Evolutionary conservation across 257 asterid species (phyloP), one percentile per base, ranked within the genome.

Genomic region (Cordia subcordata): DNA sequence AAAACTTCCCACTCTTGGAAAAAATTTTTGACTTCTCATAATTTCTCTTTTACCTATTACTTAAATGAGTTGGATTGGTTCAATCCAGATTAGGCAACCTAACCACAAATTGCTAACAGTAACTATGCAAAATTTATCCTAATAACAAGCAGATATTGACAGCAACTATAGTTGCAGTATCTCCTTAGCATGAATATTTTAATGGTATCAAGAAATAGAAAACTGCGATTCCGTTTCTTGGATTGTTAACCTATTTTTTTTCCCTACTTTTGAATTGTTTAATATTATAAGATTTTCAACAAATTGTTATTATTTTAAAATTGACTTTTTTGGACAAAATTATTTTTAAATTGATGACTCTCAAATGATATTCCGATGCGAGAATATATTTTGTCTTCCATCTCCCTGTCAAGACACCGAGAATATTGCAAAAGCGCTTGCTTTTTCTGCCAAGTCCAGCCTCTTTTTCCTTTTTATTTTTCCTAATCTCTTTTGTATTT

Each of bases 321-420:
- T n/a, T n/a, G n/a, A n/a, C n/a, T n/a, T n/a, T n/a, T n/a, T n/a
- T n/a, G n/a, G n/a, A n/a, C n/a, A n/a, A n/a, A n/a, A n/a, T n/a
- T n/a, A n/a, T n/a, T n/a, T n/a, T n/a, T n/a, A 16, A 40, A 55
- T 54, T 3, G n/a, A 35, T 55, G 57, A 38, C 68, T 57, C 71
- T 76, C 57, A 64, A 11, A 59, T 52, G 70, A 69, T 78, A 40
- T 74, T 80, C 62, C 58, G 84, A 78, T 65, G 77, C 66, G 84
- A 84, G 84, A 68, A 75, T 84, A 81, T 69, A 66, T 52, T 65
- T 67, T 85, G 89, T 85, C 94, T 54, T 66, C 64, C 82, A 85
- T 81, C 82, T 67, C 82, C 83, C 82, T 65, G 59, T 71, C 86
- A 82, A 75, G 6, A 58, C 83, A 73, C 64, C 86, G 85, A 75